Percentiles rank a stretch among this genome's conserved stretches.
Conservation (phyloP, 73 alveolate genomes). For the Stentor coeruleus region DNA sequence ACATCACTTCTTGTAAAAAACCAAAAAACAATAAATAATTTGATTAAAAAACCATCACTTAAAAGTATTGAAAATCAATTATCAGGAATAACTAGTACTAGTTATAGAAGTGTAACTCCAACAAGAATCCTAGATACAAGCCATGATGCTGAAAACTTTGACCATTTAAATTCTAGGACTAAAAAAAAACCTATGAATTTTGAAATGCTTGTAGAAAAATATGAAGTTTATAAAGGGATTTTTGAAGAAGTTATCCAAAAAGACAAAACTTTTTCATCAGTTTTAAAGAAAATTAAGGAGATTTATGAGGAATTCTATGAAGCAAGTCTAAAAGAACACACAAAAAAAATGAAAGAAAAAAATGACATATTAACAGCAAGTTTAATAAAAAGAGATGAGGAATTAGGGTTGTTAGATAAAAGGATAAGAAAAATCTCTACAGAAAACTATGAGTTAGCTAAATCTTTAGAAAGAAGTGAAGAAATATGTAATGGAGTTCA, state of each 20-base stretch:
- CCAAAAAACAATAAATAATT: background rate
- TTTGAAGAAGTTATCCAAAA: constrained; percentile 12
- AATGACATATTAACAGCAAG: background rate
- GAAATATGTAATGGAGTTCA: background rate
- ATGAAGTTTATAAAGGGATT: background rate
- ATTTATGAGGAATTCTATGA: constrained; percentile 8
- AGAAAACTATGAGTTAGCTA: background rate
- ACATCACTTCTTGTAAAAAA: background rate
- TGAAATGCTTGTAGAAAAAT: background rate
- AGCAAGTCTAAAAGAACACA: background rate
- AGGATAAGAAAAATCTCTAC: background rate
- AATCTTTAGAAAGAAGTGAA: background rate
- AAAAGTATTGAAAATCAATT: background rate
- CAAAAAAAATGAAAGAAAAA: background rate
- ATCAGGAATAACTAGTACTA: background rate
- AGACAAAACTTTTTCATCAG: background rate
- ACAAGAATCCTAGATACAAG: background rate
- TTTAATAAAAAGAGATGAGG: background rate
- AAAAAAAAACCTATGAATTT: background rate
- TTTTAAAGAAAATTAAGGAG: background rate
- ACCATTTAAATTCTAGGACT: background rate
- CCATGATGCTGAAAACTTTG: too few relatives aligned
- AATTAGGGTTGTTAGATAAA: background rate
- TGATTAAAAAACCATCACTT: background rate
- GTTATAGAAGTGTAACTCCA: background rate